Percentiles rank a stretch among this genome's conserved stretches.
These are phyloP conservation scores for Russula compacta DNA, from an alignment of 768 basidiomycete species.

Conservation along the genomic window DNA sequence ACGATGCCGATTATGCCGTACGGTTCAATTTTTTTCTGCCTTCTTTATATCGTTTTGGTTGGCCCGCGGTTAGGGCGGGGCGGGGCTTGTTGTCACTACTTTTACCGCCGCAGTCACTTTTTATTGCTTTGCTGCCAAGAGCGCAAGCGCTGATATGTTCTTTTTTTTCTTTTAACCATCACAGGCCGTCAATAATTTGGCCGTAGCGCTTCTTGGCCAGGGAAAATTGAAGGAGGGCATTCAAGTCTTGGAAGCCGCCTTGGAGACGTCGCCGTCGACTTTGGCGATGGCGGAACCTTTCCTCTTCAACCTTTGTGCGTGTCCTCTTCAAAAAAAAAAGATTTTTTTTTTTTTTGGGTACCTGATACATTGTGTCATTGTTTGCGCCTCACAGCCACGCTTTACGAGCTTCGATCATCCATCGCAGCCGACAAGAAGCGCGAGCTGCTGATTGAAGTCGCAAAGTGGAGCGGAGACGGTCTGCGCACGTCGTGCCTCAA, in stretches of 20 bases:
- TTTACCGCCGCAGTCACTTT: no score
- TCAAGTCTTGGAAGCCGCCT: slow-evolving; percentile 52
- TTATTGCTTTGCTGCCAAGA: neutral
- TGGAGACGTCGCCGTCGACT: slow-evolving; percentile 56
- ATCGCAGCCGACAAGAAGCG: slow-evolving; percentile 70
- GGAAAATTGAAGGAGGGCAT: slow-evolving; percentile 74
- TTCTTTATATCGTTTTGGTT: no score
- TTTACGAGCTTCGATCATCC: slow-evolving; percentile 73
- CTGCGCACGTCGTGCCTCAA: slow-evolving; percentile 69
- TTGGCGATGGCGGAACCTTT: slow-evolving; percentile 75
- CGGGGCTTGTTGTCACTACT: no score
- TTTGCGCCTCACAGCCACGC: slow-evolving; percentile 43
- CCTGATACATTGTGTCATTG: neutral
- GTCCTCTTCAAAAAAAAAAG: no score
- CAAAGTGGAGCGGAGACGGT: slow-evolving; percentile 83
- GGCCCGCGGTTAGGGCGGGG: no score
- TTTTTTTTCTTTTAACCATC: neutral
- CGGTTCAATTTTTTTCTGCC: neutral
- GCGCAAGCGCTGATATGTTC: neutral
- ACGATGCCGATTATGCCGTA: slow-evolving; percentile 24
- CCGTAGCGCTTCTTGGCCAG: slow-evolving; percentile 60
- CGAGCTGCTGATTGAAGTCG: slow-evolving; percentile 61
- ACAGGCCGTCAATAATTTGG: slow-evolving; percentile 69
- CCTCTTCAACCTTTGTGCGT: slow-evolving; percentile 74
- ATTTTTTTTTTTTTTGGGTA: neutral